These are phyloP conservation scores for thale cress (Arabidopsis thaliana) DNA, from an alignment of 345 rosid genomes.

Conservation along the genomic window TAIR10.1 NC_003075.7:13985001-13985500, in stretches of 20 bases:
- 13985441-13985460: constrained; percentile 10
- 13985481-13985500: constrained; percentile 43
- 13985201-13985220: constrained; percentile 58
- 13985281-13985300: not conserved
- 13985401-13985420: constrained; percentile 49
- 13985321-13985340: constrained; percentile 6
- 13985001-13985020: constrained; percentile 42
- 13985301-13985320: not conserved
- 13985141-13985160: constrained; percentile 33
- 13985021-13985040: constrained; percentile 36
- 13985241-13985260: constrained; percentile 31
- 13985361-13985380: constrained; percentile 48
- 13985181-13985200: constrained; percentile 33
- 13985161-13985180: constrained; percentile 42
- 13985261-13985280: constrained; percentile 42
- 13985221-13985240: constrained; percentile 22
- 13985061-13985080: constrained; percentile 13
- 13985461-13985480: constrained; percentile 42
- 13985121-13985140: constrained; percentile 1
- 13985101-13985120: constrained; percentile 8
- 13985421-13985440: constrained; percentile 16
- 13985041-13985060: constrained; percentile 39
- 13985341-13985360: not conserved
- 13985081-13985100: not conserved
- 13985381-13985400: constrained; percentile 59